phyloP scores from a whole-genome alignment of 768 basidiomycete species.

The Butyriboletus loyo region DNA sequence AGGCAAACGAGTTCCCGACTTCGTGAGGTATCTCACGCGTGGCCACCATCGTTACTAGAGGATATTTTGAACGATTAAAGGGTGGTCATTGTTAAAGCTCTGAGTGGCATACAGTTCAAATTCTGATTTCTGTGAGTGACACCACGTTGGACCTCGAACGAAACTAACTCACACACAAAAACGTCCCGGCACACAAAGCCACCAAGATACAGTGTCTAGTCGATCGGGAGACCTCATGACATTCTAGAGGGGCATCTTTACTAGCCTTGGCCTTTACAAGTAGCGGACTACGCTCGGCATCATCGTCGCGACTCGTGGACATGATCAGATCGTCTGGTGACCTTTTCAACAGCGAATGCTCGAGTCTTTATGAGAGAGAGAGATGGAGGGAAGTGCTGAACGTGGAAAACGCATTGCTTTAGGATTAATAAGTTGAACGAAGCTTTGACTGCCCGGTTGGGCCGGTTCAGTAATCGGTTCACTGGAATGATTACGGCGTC shows the following conservation, averaged over 20 bases:
- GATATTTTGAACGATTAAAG: neutral
- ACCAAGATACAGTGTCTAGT: slow-evolving; percentile 60
- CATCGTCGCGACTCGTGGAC: neutral
- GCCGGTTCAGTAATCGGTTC: neutral
- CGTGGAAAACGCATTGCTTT: neutral
- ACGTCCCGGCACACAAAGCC: slow-evolving; percentile 64
- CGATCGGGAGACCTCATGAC: slow-evolving; percentile 53
- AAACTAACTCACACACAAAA: slow-evolving; percentile 54
- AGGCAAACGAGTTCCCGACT: neutral
- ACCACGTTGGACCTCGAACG: too few species aligned
- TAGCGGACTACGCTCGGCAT: slow-evolving; percentile 25
- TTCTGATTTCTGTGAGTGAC: slow-evolving; percentile 6
- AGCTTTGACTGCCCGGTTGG: too few species aligned
- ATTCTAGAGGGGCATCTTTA: slow-evolving; percentile 33
- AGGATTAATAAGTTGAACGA: neutral
- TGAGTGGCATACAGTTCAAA: slow-evolving; percentile 8
- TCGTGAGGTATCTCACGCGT: slow-evolving; percentile 8
- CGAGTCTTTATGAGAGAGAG: neutral
- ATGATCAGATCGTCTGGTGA: neutral
- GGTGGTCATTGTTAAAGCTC: neutral
- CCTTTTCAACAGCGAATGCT: neutral
- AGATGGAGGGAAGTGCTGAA: neutral
- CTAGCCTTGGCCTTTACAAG: slow-evolving; percentile 6
- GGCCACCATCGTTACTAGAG: slow-evolving; percentile 25
- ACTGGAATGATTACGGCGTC: neutral